Evolutionary conservation across 495 filamentous ascomycete species (phyloP), one percentile per base, ranked within the genome.

Genomic region (Penicillium desertorum): DNA sequence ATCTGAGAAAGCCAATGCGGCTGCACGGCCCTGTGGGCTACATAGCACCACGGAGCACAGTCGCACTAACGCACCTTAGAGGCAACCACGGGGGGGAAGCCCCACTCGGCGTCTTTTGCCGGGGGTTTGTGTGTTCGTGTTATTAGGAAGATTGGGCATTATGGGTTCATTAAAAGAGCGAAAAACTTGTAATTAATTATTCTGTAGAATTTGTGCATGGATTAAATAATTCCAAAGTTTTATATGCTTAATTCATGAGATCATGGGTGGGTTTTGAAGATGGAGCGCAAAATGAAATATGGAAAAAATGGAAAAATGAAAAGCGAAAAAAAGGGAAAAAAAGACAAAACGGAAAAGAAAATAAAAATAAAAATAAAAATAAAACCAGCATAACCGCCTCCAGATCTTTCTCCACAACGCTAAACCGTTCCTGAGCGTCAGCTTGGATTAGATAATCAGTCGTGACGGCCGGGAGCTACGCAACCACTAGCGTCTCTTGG

Each of bases 401-500:
- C 68, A 74, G 74, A 74, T 74, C 69, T 65, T 58, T 46, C 71
- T 67, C 74, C 73, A 68, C 67, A 20, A 29, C 62, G 49, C 75
- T 76, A 76, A 62, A 23, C 73, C 69, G 53, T 65, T 74, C 62
- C 67, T 63, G 70, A 68, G n/a, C 10, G 61, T 67, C 67, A 69
- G 67, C 64, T 63, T 62, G 64, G 64, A 65, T 63, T 65, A 61
- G 67, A 65, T 68, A 63, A 57, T 66, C 56, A 55, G 49, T 63
- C 47, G 65, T 75, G 68, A 71, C 71, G 70, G 67, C 69, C 64
- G 60, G 63, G 64, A 75, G 71, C 71, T 78, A 63, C 76, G 61
- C 73, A 76, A 76, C 76, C 76, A 77, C 76, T 79, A 79, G 76
- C 70, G 72, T 58, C 47, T 37, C 72, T 79, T 77, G 76, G 73